Evolutionary conservation across 176 grass and related monocot genomes (phyloP).

Genomic region (Triticum timopheevii): DNA sequence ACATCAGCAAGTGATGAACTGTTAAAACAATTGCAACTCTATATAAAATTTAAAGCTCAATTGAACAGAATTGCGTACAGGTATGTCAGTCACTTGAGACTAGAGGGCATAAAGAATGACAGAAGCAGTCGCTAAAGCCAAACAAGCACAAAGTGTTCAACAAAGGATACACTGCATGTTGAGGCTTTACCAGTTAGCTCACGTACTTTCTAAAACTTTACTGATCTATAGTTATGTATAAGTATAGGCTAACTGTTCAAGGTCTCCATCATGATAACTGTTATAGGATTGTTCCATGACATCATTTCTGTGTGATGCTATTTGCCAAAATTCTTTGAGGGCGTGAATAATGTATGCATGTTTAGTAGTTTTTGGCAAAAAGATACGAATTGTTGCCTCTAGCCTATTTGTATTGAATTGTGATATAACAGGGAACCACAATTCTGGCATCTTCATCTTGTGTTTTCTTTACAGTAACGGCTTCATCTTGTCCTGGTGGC

Average conservation of each 20-base stretch:
- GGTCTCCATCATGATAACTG: neutral
- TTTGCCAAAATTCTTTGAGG: neutral
- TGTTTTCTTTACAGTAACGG: neutral
- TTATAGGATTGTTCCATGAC: neutral
- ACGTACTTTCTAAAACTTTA: neutral
- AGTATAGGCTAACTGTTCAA: neutral
- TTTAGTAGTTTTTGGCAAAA: constrained; percentile 5
- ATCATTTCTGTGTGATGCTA: neutral
- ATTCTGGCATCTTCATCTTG: neutral
- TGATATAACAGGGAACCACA: neutral
- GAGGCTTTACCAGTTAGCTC: neutral
- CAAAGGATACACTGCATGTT: neutral
- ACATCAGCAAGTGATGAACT: neutral
- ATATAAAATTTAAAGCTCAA: constrained; percentile 4
- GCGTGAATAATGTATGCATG: neutral
- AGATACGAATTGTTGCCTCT: neutral
- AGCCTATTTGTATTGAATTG: neutral
- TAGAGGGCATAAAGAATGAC: neutral
- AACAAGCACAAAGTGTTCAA: neutral
- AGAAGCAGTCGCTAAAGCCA: neutral
- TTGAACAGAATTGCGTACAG: neutral
- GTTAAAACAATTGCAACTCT: neutral
- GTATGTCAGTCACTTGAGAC: neutral
- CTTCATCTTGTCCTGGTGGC: neutral
- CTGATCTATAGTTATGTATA: neutral